Conservation (phyloP, 306 rosid species). For the Morella rubra region DNA sequence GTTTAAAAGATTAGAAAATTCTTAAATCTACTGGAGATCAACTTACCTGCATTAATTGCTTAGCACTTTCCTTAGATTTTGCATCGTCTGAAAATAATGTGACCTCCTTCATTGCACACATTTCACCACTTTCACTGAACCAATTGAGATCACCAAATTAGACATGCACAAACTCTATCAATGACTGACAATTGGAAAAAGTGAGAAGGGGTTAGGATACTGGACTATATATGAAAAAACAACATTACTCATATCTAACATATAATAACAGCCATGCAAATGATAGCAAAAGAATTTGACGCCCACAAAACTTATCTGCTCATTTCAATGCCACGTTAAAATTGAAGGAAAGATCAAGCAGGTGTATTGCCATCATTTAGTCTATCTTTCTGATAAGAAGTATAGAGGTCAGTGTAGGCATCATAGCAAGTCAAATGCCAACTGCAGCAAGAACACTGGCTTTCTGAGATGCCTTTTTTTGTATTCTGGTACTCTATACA, state of each 20-base stretch:
- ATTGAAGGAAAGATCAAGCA: not conserved
- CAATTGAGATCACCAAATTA: slow-evolving; percentile 28
- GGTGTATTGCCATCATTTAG: not conserved
- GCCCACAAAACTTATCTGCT: not conserved
- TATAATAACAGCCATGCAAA: not conserved
- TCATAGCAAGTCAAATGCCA: not conserved
- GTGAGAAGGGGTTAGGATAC: not conserved
- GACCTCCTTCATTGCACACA: slow-evolving; percentile 99
- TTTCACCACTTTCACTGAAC: slow-evolving; percentile 88
- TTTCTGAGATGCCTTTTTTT: slow-evolving; percentile 2
- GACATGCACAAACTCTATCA: slow-evolving; percentile 4
- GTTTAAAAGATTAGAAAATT: slow-evolving; percentile 3
- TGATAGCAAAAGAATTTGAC: not conserved
- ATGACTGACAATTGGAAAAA: slow-evolving; percentile 15
- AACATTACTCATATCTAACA: not conserved
- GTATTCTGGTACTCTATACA: not conserved
- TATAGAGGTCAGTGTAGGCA: not conserved
- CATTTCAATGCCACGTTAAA: not conserved
- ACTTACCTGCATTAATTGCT: slow-evolving; percentile 89
- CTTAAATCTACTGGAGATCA: slow-evolving; percentile 11
- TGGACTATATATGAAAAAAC: not conserved
- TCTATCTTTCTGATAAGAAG: not conserved
- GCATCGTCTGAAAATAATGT: slow-evolving; percentile 97
- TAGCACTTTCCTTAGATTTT: slow-evolving; percentile 92
- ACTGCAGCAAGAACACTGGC: not conserved